phyloP scores from a whole-genome alignment of 495 filamentous ascomycete species.

The Cudoniella acicularis region DNA sequence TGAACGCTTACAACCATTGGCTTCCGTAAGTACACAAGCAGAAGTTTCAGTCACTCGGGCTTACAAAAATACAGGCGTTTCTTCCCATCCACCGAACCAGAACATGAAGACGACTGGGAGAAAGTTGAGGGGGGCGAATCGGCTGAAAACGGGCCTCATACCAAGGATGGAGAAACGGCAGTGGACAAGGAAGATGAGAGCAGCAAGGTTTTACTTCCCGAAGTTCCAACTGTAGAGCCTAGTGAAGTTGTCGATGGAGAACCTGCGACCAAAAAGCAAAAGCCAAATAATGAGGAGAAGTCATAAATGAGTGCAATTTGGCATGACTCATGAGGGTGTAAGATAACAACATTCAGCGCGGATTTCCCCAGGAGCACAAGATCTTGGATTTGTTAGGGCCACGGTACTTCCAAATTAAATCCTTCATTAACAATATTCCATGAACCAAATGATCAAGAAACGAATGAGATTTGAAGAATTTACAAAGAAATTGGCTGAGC shows the following conservation, averaged over 20 bases:
- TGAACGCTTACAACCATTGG: conserved; percentile 59
- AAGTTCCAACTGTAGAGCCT: conserved; percentile 33
- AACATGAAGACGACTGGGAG: conserved; percentile 24
- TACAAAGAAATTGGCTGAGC: too few relatives aligned
- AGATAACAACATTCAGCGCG: too few relatives aligned
- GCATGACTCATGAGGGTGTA: too few relatives aligned
- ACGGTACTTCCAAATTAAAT: too few relatives aligned
- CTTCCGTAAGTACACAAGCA: conserved; percentile 61
- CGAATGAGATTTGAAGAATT: too few relatives aligned
- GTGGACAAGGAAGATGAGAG: background rate
- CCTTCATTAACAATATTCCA: too few relatives aligned
- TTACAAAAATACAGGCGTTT: conserved; percentile 11
- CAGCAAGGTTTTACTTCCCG: conserved; percentile 31
- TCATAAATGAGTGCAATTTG: background rate
- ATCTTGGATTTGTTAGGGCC: too few relatives aligned
- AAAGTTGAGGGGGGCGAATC: conserved; percentile 25
- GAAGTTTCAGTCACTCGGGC: background rate
- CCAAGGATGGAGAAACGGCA: conserved; percentile 6
- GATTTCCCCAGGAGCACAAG: too few relatives aligned
- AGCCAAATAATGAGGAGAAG: conserved; percentile 17
- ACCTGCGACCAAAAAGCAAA: conserved; percentile 34
- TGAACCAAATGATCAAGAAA: too few relatives aligned
- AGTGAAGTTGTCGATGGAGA: conserved; percentile 20
- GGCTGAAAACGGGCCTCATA: conserved; percentile 15
- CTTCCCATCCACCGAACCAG: conserved; percentile 17